Conservation (phyloP, 2,329 filamentous ascomycete genomes). For the Phyllosticta citriasiana region DNA sequence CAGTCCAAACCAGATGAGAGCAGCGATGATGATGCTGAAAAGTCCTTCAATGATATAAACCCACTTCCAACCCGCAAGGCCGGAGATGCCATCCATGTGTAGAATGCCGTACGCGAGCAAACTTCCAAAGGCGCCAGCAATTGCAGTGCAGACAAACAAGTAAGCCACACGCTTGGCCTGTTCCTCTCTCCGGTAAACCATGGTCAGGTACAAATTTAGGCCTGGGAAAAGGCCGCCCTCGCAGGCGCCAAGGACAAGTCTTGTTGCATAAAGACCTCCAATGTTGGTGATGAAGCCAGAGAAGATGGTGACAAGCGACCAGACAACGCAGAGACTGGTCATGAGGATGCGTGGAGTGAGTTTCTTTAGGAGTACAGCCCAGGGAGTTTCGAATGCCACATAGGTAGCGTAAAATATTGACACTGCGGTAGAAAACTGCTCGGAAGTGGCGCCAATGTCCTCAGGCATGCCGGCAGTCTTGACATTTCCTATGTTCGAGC, state of each 20-base stretch:
- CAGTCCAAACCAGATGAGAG: conserved; percentile 36
- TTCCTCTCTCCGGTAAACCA: conserved; percentile 32
- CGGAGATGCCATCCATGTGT: conserved; percentile 38
- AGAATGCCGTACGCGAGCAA: conserved; percentile 28
- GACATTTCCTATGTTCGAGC: conserved; percentile 46
- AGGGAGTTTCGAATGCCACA: conserved; percentile 39
- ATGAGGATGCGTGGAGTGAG: conserved; percentile 32
- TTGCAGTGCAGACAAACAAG: conserved; percentile 30
- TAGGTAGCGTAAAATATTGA: conserved; percentile 45
- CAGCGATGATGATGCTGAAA: conserved; percentile 16
- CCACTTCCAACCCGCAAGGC: conserved; percentile 33
- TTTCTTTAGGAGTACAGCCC: conserved; percentile 39
- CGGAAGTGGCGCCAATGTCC: conserved; percentile 32
- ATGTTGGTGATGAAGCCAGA: conserved; percentile 37
- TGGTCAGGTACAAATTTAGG: conserved; percentile 31
- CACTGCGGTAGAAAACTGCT: conserved; percentile 38
- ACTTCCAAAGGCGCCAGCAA: conserved; percentile 24
- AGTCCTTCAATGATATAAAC: conserved; percentile 16
- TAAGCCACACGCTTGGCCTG: conserved; percentile 33
- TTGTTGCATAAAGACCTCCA: conserved; percentile 31
- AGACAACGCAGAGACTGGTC: conserved; percentile 33
- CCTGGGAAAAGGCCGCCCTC: conserved; percentile 28
- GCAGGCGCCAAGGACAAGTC: conserved; percentile 22
- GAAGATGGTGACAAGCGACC: conserved; percentile 41
- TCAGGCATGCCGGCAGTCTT: conserved; percentile 37